Percentiles rank a stretch among this genome's conserved stretches.
These are phyloP conservation scores for Amphirosellinia nigrospora DNA, from an alignment of 495 filamentous ascomycete genomes.

Conservation along the genomic window DNA sequence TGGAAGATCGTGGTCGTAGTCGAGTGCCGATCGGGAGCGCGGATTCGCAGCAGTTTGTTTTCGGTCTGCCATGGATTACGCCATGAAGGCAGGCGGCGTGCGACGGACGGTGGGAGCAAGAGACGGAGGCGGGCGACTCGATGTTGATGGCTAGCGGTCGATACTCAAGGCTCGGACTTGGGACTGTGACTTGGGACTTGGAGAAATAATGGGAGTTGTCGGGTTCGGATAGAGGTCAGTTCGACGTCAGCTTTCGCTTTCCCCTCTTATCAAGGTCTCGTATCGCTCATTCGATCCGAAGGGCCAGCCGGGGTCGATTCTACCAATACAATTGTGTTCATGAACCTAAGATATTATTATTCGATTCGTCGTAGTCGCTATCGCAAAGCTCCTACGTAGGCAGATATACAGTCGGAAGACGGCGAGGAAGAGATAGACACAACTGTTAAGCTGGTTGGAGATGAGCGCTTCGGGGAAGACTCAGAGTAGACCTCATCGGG, in stretches of 20 bases:
- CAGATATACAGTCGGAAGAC: not conserved
- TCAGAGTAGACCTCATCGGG: conserved; percentile 26
- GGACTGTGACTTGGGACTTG: no score
- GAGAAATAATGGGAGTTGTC: conserved; percentile 13
- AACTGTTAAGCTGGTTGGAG: conserved; percentile 14
- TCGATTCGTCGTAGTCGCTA: not conserved
- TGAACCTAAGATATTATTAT: not conserved
- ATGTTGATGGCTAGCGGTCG: conserved; percentile 16
- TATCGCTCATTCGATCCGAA: conserved; percentile 25
- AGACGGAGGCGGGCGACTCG: conserved; percentile 21
- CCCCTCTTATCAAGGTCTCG: conserved; percentile 26
- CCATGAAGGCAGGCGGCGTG: conserved; percentile 52
- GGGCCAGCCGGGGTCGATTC: conserved; percentile 17
- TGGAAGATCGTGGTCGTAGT: conserved; percentile 40
- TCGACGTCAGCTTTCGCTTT: conserved; percentile 27
- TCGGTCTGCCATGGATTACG: conserved; percentile 66
- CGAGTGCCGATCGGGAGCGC: conserved; percentile 60
- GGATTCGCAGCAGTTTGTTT: conserved; percentile 52
- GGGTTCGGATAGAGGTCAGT: conserved; percentile 25
- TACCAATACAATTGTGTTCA: conserved; percentile 5
- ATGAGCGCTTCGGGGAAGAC: conserved; percentile 19
- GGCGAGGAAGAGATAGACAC: conserved; percentile 15
- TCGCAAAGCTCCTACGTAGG: not conserved
- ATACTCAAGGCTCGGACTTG: not conserved
- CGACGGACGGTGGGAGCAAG: conserved; percentile 35